Base-by-base conservation (phyloP, 1,284 basidiomycete genomes). In the Trichosporon sp. region DNA sequence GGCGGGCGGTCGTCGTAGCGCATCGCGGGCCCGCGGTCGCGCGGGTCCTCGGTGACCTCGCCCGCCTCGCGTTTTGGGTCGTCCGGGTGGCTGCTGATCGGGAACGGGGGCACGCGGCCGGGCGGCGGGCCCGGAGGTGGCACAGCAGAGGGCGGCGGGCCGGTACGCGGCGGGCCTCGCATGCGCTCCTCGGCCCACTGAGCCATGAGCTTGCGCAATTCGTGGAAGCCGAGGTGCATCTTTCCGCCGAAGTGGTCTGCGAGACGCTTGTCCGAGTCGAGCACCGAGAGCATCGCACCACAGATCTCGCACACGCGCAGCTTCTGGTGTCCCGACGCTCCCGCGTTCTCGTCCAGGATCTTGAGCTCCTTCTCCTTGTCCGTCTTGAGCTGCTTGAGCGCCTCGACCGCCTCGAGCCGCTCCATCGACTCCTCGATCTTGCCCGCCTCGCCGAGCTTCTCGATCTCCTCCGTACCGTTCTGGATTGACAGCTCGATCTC, bases 211-310 rank as follows among this genome's bases (percentile, higher is more conserved):
- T 96, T 94, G 68, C 97, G 91, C 73, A 99, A 86, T 84, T 98
- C 95, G 81, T 98, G 93, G 84, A 99, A 99, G 11, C 97, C 97
- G 77, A 99, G 84, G 86, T 99, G 97, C 94, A 99, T 97, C 95
- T 99, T 99, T 77, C 97, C 97, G 84, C 97, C 97, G 85, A 99
- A 99, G 84, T 99, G 97, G 85, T 99, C 97, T 65, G 97, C 97
- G 73, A 99, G 86, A 82, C 97, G 93, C 82, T 97, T 90, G 86
- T 99, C 97, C 72, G 95, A 98, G 84, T 99, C 97, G 70, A 99
- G 87, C 32, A 99, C 93, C 35, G 93, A 97, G 62, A 99, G 87
- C 85, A 99, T 99, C 23, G 97, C 97, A 78, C 97, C 97, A 83
- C 97, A 99, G 47, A 98, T 95, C 85, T 99, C 97, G 85, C 97